A percentile compares a stretch with the other conserved stretches of the same genome.
Evolutionary conservation across 1,284 basidiomycete species (phyloP).

Genomic region (Sporisorium iseilematis-ciliati): DNA sequence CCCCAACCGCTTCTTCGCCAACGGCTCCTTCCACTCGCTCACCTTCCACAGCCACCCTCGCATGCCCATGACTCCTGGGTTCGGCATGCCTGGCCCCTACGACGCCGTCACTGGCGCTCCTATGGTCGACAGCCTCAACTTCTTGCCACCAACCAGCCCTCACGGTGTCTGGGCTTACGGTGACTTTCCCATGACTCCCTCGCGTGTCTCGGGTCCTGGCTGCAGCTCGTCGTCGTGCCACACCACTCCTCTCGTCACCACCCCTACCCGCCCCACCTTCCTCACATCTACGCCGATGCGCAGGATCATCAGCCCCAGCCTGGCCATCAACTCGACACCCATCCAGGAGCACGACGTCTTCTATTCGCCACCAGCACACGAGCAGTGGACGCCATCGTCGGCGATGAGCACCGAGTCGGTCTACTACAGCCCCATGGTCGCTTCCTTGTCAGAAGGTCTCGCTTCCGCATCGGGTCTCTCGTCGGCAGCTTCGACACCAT

Average conservation of each 20-base stretch:
- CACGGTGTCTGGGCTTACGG: conserved; percentile 51
- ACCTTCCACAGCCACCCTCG: conserved; percentile 54
- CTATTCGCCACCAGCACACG: conserved; percentile 48
- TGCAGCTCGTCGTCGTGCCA: conserved; percentile 40
- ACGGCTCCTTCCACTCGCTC: conserved; percentile 54
- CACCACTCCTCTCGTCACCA: conserved; percentile 44
- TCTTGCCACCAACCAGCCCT: conserved; percentile 47
- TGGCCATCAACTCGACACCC: conserved; percentile 52
- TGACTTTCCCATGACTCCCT: conserved; percentile 51
- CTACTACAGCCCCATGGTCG: conserved; percentile 50
- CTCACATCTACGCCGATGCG: conserved; percentile 52
- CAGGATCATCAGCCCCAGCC: conserved; percentile 52
- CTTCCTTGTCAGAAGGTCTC: conserved; percentile 42
- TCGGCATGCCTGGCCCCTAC: conserved; percentile 31
- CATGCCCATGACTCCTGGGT: conserved; percentile 46
- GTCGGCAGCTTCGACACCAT: conserved; percentile 52
- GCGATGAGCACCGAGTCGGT: conserved; percentile 52
- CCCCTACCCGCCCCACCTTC: conserved; percentile 37
- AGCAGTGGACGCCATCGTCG: conserved; percentile 48
- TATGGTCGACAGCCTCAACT: conserved; percentile 48
- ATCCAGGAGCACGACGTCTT: conserved; percentile 51
- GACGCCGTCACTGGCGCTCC: conserved; percentile 36
- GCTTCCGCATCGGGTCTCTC: conserved; percentile 35
- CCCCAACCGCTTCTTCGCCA: conserved; percentile 49
- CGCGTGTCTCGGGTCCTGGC: conserved; percentile 33